Conservation (phyloP, 768 basidiomycete species). For the Chalciporus sphaerocephalus region DNA sequence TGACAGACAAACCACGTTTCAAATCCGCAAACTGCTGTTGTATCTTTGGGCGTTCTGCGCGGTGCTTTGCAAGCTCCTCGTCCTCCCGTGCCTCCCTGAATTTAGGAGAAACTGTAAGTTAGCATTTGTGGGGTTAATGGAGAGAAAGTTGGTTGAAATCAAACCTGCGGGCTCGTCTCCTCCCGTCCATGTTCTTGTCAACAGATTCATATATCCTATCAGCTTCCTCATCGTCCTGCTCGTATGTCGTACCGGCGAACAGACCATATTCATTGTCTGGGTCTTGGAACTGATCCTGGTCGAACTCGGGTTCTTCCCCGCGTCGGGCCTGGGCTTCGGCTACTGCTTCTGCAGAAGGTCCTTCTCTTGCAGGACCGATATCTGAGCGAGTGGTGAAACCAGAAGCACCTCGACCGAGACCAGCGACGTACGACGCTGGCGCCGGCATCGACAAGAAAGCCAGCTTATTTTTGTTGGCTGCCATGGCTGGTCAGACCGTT, state of each 20-base stretch:
- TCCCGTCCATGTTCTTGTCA: slow-evolving; percentile 84
- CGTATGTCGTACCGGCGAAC: slow-evolving; percentile 93
- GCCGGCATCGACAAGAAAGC: slow-evolving; percentile 90
- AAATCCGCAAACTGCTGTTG: slow-evolving; percentile 95
- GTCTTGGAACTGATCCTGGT: slow-evolving; percentile 91
- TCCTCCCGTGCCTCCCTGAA: slow-evolving; percentile 72
- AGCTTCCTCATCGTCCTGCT: slow-evolving; percentile 96
- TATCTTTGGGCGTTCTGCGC: slow-evolving; percentile 88
- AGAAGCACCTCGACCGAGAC: slow-evolving; percentile 95
- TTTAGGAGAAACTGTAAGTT: background rate
- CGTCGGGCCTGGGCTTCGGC: slow-evolving; percentile 84
- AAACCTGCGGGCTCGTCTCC: slow-evolving; percentile 76
- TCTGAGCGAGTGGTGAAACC: slow-evolving; percentile 98
- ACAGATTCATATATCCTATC: slow-evolving; percentile 94
- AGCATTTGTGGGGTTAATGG: background rate
- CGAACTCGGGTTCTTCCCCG: slow-evolving; percentile 84
- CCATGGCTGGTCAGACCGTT: slow-evolving; percentile 29
- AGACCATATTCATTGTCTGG: slow-evolving; percentile 96
- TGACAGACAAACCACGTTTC: slow-evolving; percentile 80
- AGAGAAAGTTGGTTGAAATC: slow-evolving; percentile 37
- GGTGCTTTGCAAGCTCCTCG: slow-evolving; percentile 67
- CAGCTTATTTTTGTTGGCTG: slow-evolving; percentile 63
- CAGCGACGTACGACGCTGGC: slow-evolving; percentile 95
- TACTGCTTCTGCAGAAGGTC: slow-evolving; percentile 85
- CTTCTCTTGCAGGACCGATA: slow-evolving; percentile 97